Evolutionary conservation across 192 early-diverging fungal species (phyloP).

Genomic region (Spinellus fusiger): DNA sequence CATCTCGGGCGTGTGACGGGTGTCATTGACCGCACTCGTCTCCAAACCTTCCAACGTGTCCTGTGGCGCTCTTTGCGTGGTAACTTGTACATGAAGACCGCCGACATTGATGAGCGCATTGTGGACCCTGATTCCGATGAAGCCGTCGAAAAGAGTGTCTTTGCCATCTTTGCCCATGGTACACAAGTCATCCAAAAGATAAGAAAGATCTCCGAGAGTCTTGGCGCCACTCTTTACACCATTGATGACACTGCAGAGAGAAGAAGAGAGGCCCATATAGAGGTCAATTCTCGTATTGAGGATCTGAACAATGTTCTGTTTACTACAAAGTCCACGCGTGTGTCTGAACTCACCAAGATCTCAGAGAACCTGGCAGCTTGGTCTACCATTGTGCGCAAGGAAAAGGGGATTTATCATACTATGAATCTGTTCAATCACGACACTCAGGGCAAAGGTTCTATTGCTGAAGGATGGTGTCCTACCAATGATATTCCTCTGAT

Average conservation of each 20-base stretch:
- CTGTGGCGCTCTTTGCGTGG: constrained; percentile 96
- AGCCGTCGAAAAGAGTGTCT: constrained; percentile 91
- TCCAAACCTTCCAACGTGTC: constrained; percentile 90
- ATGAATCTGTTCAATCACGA: constrained; percentile 98
- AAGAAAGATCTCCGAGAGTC: constrained; percentile 86
- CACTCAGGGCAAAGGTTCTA: constrained; percentile 83
- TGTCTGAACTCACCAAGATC: constrained; percentile 77
- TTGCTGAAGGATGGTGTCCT: constrained; percentile 98
- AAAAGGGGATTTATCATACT: constrained; percentile 95
- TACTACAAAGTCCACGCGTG: constrained; percentile 79
- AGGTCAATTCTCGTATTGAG: constrained; percentile 82
- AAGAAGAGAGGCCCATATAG: constrained; percentile 74
- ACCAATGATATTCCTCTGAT: constrained; percentile 76
- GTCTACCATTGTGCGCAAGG: constrained; percentile 89
- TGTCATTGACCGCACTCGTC: constrained; percentile 78
- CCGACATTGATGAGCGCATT: constrained; percentile 94
- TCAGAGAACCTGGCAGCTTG: constrained; percentile 84
- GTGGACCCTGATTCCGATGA: constrained; percentile 86
- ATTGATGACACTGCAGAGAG: constrained; percentile 80
- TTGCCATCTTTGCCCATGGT: constrained; percentile 98
- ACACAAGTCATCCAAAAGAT: constrained; percentile 85
- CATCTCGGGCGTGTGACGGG: constrained; percentile 88
- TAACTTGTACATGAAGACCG: constrained; percentile 93
- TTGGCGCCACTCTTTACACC: constrained; percentile 92
- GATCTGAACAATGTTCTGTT: constrained; percentile 77